A percentile compares a stretch with the other conserved stretches of the same genome.
Conservation (phyloP, 2,329 filamentous ascomycete genomes). For the Paecilomyces sp. region DNA sequence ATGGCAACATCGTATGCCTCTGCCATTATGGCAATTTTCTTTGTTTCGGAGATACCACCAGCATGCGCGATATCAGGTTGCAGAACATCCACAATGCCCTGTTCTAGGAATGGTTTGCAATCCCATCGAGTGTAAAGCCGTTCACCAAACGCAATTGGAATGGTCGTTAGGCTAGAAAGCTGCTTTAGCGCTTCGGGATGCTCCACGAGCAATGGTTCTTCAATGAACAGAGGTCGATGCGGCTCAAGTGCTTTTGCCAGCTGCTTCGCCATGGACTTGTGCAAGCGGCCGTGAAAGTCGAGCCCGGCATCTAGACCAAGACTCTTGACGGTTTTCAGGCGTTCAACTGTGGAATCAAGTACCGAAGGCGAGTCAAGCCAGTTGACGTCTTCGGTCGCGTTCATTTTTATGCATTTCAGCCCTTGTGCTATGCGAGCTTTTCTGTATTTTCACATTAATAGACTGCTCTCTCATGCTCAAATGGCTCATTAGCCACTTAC, state of each 20-base stretch:
- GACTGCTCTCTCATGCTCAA: not conserved
- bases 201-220: conserved; percentile 66
- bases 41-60: conserved; percentile 65
- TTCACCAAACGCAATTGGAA: conserved; percentile 66
- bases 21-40: conserved; percentile 61
- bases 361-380: conserved; percentile 67
- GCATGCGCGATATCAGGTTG: conserved; percentile 67
- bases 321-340: conserved; percentile 61
- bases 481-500: not conserved
- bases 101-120: conserved; percentile 63
- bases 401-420: conserved; percentile 60
- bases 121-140: conserved; percentile 68
- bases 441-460: conserved; percentile 21
- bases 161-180: conserved; percentile 49
- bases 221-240: conserved; percentile 65
- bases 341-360: conserved; percentile 57
- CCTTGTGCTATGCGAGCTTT: conserved; percentile 35
- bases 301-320: conserved; percentile 66
- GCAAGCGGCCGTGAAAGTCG: conserved; percentile 71
- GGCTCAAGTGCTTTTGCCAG: conserved; percentile 61
- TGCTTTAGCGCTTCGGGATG: conserved; percentile 60
- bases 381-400: conserved; percentile 66
- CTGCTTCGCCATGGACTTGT: conserved; percentile 74
- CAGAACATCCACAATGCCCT: conserved; percentile 61
- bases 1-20: conserved; percentile 68